Percentiles rank a stretch among this genome's conserved stretches.
Conservation (phyloP, 306 rosid species). For the Abrus pulchellus region DNA sequence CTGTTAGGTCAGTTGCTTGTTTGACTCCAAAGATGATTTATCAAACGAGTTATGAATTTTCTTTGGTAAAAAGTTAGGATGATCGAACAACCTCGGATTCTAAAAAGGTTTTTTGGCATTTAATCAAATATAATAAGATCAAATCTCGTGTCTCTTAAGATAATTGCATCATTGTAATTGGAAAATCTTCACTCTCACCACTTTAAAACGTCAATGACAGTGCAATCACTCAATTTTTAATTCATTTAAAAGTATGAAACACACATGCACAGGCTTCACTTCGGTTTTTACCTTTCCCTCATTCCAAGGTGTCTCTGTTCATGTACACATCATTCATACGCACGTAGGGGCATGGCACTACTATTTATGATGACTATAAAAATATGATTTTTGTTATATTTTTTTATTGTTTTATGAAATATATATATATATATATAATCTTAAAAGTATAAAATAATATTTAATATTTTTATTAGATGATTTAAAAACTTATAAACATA, state of each 20-base stretch:
- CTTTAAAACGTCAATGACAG: slow-evolving; percentile 42
- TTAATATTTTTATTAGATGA: no score
- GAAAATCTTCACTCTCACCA: slow-evolving; percentile 24
- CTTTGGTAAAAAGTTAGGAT: slow-evolving; percentile 33
- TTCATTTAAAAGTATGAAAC: not conserved
- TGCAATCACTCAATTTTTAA: slow-evolving; percentile 36
- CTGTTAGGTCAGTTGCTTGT: slow-evolving; percentile 30
- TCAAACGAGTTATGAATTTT: slow-evolving; percentile 11
- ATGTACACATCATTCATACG: slow-evolving; percentile 5
- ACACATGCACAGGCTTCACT: slow-evolving; percentile 4
- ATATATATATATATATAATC: no score
- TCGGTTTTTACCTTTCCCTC: slow-evolving; percentile 40
- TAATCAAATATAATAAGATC: slow-evolving; percentile 29
- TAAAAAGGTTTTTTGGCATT: slow-evolving; percentile 55
- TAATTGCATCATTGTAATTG: slow-evolving; percentile 51
- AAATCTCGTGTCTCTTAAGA: slow-evolving; percentile 35
- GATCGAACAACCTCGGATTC: slow-evolving; percentile 74
- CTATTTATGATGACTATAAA: not conserved
- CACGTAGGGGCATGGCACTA: not conserved
- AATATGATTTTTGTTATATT: not conserved
- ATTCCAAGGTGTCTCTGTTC: slow-evolving; percentile 43
- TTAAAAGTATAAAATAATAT: no score
- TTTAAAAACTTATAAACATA: no score
- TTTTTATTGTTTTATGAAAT: no score
- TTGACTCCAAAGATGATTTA: slow-evolving; percentile 52